Base-by-base conservation (phyloP, 495 filamentous ascomycete species). In the Neurospora terricola region DNA sequence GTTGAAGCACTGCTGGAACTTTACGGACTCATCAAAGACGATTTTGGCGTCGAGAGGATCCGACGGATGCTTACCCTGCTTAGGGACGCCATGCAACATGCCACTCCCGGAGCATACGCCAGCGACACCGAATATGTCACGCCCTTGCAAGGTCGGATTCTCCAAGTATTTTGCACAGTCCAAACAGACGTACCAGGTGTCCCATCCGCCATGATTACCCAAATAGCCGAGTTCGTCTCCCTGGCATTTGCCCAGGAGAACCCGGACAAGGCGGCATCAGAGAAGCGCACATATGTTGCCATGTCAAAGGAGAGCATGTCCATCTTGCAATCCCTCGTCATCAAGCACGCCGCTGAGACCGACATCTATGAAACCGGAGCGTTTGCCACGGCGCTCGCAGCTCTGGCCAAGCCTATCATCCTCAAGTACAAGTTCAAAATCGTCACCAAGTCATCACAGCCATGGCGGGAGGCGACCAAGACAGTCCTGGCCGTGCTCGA, bases 41-140 rank as follows among this genome's bases (percentile, higher is more conserved):
- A 89, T 68, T 80, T 97, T 45, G 85, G 85, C 48, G 80, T 86
- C 16, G 84, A 88, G 27, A 86, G 89, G 43, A 87, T 94, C 16
- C 84, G 86, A 81, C 78, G 82, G 81, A 82, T 94, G 91, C 77
- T 89, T 83, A 75, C 86, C 82, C 83, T 91, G 82, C 78, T 96
- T 11, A 83, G 83, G 18, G 82, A 87, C 45, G 83, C 86, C 30
- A 84, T 88, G 78, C 81, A 86, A 48, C 80, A 83, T 59, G 87
- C 94, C 5, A 90, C 92, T 34, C 87, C 88, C n/a, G 87, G 91
- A 3, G 83, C 88, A 18, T 97, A 97, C 77, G 90, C 92, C 40
- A 89, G 88, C 40, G 96, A 98, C 81, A 84, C 94, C n/a, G 94
- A 97, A 70, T 90, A 89, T 72, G 86, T 92, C 73, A 97, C 94